Conservation (phyloP, 2,329 filamentous ascomycete species). For the Trichoderma sp. region DNA sequence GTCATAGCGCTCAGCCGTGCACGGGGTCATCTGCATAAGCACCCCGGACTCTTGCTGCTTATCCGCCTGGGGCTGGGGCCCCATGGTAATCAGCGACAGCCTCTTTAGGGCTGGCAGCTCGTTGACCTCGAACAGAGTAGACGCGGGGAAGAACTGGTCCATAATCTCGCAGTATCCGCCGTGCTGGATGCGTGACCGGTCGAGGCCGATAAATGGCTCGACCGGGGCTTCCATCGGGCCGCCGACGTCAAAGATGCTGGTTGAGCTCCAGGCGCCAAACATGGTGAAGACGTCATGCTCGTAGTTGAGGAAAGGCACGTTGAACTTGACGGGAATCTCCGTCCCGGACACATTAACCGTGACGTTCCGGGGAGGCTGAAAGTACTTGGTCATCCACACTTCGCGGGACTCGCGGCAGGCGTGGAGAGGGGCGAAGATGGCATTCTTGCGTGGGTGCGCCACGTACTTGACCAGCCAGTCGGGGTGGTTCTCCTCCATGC, state of each 20-base stretch:
- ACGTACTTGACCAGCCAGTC: conserved; percentile 25
- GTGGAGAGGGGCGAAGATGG: conserved; percentile 23
- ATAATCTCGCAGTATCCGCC: conserved; percentile 17
- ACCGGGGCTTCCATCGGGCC: neutral
- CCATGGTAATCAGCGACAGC: conserved; percentile 20
- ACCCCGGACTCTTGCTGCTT: neutral
- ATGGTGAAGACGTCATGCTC: conserved; percentile 25
- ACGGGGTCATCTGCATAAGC: conserved; percentile 14
- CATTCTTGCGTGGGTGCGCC: conserved; percentile 21
- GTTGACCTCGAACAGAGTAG: conserved; percentile 13
- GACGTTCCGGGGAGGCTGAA: neutral
- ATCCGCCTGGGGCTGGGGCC: neutral
- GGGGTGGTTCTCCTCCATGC: conserved; percentile 28
- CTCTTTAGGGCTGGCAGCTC: conserved; percentile 9
- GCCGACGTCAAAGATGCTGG: conserved; percentile 1
- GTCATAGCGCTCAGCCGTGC: conserved; percentile 14
- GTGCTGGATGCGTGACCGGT: conserved; percentile 10
- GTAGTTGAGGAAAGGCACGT: conserved; percentile 25
- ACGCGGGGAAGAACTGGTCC: conserved; percentile 4
- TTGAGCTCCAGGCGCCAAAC: conserved; percentile 24
- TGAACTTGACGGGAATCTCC: neutral
- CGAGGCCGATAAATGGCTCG: conserved; percentile 14
- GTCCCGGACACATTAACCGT: neutral
- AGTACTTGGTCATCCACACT: conserved; percentile 19
- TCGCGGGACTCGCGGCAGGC: conserved; percentile 20